phyloP scores from a whole-genome alignment of 1,284 basidiomycete species.

The Vanrija humicola region DNA sequence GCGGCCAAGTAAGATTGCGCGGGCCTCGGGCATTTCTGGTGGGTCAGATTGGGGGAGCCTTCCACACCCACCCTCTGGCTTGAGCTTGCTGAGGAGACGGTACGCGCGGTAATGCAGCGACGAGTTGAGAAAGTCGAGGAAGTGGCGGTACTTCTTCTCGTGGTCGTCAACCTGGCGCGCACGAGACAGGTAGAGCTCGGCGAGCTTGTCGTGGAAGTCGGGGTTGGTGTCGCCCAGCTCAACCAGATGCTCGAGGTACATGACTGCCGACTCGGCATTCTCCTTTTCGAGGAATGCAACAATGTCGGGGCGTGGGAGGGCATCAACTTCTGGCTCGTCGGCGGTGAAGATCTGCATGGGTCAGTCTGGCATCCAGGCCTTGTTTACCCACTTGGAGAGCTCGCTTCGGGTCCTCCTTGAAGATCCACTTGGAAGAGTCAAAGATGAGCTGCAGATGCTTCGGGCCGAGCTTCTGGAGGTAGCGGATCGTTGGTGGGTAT shows the following conservation, averaged over 20 bases:
- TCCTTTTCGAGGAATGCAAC: slow-evolving; percentile 72
- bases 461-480: slow-evolving; percentile 85
- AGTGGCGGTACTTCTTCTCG: slow-evolving; percentile 58
- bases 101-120: slow-evolving; percentile 73
- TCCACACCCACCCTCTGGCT: slow-evolving; percentile 61
- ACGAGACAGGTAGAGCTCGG: slow-evolving; percentile 67
- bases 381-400: slow-evolving; percentile 64
- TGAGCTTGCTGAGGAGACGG: slow-evolving; percentile 69
- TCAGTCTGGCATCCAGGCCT: background rate
- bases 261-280: slow-evolving; percentile 62
- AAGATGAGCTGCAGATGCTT: slow-evolving; percentile 75
- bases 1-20: slow-evolving; percentile 83
- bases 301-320: slow-evolving; percentile 68
- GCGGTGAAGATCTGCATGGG: slow-evolving; percentile 81
- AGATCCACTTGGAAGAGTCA: slow-evolving; percentile 75
- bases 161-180: slow-evolving; percentile 10
- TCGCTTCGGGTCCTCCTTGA: slow-evolving; percentile 65
- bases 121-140: slow-evolving; percentile 70
- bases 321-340: slow-evolving; percentile 71
- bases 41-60: background rate
- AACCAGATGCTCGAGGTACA: slow-evolving; percentile 86
- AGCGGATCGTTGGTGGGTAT: slow-evolving; percentile 76
- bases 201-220: slow-evolving; percentile 80
- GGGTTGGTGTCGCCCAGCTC: slow-evolving; percentile 65
- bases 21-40: slow-evolving; percentile 75